A percentile compares a stretch with the other conserved stretches of the same genome.
phyloP scores from a whole-genome alignment of 805 yeast species.

The Torulaspora gathmanii region DNA sequence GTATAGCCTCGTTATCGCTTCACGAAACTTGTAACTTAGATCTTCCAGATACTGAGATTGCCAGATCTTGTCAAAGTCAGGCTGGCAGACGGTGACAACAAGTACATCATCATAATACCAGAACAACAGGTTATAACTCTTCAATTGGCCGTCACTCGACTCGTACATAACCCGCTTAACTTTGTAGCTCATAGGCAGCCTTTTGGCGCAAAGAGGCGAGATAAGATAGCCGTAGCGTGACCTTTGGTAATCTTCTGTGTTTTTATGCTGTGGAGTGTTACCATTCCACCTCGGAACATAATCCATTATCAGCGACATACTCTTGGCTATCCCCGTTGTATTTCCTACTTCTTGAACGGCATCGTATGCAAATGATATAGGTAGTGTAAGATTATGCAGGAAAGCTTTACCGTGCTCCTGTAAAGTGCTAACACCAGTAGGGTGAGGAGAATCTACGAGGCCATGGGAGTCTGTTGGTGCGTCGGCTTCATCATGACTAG shows the following conservation, averaged over 20 bases:
- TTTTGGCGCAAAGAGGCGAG: constrained; percentile 27
- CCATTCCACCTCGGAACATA: constrained; percentile 27
- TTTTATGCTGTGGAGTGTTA: not conserved
- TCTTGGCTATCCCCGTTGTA: constrained; percentile 33
- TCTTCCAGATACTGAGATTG: constrained; percentile 29
- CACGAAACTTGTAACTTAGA: constrained; percentile 21
- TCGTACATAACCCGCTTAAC: constrained; percentile 19
- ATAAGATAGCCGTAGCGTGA: constrained; percentile 29
- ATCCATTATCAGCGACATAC: constrained; percentile 29
- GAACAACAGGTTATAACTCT: constrained; percentile 24
- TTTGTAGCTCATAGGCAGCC: constrained; percentile 28
- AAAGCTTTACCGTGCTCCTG: constrained; percentile 18
- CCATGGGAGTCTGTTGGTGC: not conserved
- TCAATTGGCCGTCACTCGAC: constrained; percentile 8
- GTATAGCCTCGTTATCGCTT: constrained; percentile 24
- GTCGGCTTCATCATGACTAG: constrained; percentile 3
- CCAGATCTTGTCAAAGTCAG: constrained; percentile 27
- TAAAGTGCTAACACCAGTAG: not conserved
- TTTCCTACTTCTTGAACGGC: constrained; percentile 35
- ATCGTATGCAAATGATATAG: constrained; percentile 34
- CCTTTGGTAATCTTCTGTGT: not conserved
- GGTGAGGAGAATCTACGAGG: not conserved
- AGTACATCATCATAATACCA: constrained; percentile 32
- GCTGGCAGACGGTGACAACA: constrained; percentile 26
- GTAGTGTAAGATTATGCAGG: constrained; percentile 31